phyloP scores from a whole-genome alignment of 768 basidiomycete genomes.

The Lactifluus pinguis region DNA sequence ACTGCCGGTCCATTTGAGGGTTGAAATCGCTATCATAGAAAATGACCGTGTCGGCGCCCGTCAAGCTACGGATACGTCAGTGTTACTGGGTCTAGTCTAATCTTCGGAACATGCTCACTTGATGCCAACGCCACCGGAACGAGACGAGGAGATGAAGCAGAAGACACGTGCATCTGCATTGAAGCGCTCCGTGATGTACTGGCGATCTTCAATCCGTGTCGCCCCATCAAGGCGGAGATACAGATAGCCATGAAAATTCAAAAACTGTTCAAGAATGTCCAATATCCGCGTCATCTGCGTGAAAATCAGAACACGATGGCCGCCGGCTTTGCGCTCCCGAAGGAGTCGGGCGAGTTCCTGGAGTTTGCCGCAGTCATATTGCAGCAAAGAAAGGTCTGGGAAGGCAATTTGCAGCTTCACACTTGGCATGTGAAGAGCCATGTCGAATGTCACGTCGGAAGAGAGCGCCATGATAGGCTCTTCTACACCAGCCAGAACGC shows the following conservation, averaged over 20 bases:
- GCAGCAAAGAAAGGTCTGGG: conserved; percentile 79
- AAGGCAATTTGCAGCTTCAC: conserved; percentile 91
- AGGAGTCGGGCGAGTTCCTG: conserved; percentile 75
- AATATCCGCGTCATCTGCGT: conserved; percentile 95
- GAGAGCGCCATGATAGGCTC: conserved; percentile 14
- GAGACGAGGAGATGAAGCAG: conserved; percentile 83
- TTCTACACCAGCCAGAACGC: conserved; percentile 45
- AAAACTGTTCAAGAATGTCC: conserved; percentile 88
- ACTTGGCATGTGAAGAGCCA: conserved; percentile 55
- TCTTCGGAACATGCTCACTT: conserved; percentile 48
- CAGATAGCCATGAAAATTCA: conserved; percentile 87
- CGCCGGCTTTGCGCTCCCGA: conserved; percentile 75
- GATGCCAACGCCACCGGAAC: conserved; percentile 85
- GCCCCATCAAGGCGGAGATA: conserved; percentile 93
- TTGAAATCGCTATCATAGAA: conserved; percentile 98
- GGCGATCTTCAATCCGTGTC: conserved; percentile 90
- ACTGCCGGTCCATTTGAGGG: conserved; percentile 96
- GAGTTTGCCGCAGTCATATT: conserved; percentile 95
- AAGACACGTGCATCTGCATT: conserved; percentile 70
- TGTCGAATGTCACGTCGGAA: conserved; percentile 46
- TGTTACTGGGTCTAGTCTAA: not conserved
- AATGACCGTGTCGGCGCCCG: conserved; percentile 90
- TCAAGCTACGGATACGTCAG: conserved; percentile 41
- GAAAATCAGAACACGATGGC: conserved; percentile 89
- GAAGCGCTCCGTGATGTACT: conserved; percentile 83